Evolutionary conservation across 2,329 filamentous ascomycete genomes (phyloP).

Genomic region (Fusarium illudens): DNA sequence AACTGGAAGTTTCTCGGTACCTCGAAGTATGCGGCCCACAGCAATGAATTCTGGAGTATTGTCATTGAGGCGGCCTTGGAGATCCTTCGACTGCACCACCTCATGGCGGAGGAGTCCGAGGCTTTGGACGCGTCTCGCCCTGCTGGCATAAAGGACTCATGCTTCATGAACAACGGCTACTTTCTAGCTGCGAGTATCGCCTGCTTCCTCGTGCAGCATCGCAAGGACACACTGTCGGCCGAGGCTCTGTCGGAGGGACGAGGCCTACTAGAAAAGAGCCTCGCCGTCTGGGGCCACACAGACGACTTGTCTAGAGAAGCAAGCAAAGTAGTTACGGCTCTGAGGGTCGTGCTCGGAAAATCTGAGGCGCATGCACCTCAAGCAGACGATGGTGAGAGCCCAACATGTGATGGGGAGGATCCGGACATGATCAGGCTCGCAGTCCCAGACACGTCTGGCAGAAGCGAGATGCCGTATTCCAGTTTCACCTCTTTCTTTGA

Average conservation of each 20-base stretch:
- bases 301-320: neutral
- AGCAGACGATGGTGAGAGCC: neutral
- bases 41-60: neutral
- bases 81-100: neutral
- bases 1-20: neutral
- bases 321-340: neutral
- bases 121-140: neutral
- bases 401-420: neutral
- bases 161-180: neutral
- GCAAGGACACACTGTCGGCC: neutral
- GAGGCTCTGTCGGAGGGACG: neutral
- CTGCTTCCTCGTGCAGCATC: neutral
- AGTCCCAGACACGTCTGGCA: neutral
- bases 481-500: neutral
- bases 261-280: neutral
- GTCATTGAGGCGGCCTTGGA: neutral
- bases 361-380: neutral
- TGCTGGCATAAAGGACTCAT: neutral
- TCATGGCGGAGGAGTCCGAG: neutral
- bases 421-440: neutral
- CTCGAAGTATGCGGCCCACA: neutral
- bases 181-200: neutral
- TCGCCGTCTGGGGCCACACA: neutral
- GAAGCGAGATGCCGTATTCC: neutral
- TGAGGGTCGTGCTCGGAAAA: neutral